Percentiles rank a stretch among this genome's conserved stretches.
phyloP scores from a whole-genome alignment of 164 flowering plant species.

The Dillenia turbinata region DNA sequence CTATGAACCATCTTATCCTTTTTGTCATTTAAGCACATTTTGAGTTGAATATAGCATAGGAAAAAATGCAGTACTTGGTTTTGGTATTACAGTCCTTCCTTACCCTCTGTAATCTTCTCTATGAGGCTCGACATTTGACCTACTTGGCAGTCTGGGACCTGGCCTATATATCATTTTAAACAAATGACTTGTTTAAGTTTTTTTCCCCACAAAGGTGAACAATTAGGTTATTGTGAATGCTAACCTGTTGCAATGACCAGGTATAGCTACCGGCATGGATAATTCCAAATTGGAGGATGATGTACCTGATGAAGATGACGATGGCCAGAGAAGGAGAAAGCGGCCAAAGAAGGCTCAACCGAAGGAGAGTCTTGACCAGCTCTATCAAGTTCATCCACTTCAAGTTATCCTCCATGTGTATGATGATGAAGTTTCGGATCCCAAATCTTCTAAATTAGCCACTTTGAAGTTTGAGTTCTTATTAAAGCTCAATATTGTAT shows the following conservation, averaged over 20 bases:
- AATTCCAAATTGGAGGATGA: slow-evolving; percentile 67
- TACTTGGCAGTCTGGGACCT: no score
- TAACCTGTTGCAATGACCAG: slow-evolving; percentile 26
- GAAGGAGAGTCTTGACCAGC: slow-evolving; percentile 61
- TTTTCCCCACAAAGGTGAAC: no score
- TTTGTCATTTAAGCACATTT: no score
- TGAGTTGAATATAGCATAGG: no score
- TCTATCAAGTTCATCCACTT: slow-evolving; percentile 80
- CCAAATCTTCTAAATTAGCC: slow-evolving; percentile 55
- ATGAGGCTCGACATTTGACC: no score
- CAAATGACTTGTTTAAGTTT: neutral
- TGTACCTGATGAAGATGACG: slow-evolving; percentile 85
- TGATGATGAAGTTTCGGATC: slow-evolving; percentile 60
- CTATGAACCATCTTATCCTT: no score
- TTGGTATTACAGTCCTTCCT: no score
- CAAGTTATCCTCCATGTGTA: slow-evolving; percentile 66
- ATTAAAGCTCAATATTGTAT: slow-evolving; percentile 74
- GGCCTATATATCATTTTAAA: neutral
- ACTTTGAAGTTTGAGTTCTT: slow-evolving; percentile 84
- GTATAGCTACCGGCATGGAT: slow-evolving; percentile 41
- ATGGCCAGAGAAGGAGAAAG: slow-evolving; percentile 94
- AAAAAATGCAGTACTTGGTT: no score
- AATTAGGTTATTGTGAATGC: no score
- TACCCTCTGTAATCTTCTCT: no score
- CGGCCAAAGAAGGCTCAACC: slow-evolving; percentile 64